Evolutionary conservation across 2,329 filamentous ascomycete species (phyloP), one percentile per base, ranked within the genome.

Genomic region (Aspergillus neotritici): DNA sequence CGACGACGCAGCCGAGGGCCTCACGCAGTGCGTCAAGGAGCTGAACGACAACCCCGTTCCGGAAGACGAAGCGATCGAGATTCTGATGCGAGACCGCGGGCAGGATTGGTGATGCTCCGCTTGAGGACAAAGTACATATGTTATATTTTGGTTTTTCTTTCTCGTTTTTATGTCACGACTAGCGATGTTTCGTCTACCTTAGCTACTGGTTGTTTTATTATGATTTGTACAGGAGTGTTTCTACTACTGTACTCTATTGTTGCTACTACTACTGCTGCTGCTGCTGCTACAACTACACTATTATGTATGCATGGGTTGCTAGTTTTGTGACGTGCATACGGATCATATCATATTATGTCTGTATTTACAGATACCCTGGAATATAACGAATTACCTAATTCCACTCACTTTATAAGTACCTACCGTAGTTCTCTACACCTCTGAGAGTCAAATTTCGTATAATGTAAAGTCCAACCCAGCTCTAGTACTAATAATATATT

Each of bases 1-100:
- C 11, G 93, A 97, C 55, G 79, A 80, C 44, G 79, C 89, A 40
- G 74, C 96, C 0, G 86, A 88, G 40, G 82, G 82, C 3, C 72
- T 98, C 34, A 79, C 94, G 36, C 82, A 87, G 49, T 93, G 93
- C 2, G 85, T 97, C 3, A 91, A 95, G 67, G 70, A 72, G 32
- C 43, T 70, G 15, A 94, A 89, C 58, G 90, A 96, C 63, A 63
- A 70, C 38, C 67, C 67, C 4, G 59, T 70, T 17, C 64, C 67
- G 7, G 65, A 69, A 48, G 67, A 70, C 34, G 65, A 67, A 48
- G 67, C 66, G 21, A 68, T 70, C 40, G 67, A 70, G 53, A 69
- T 70, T 25, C 46, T 70, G 33, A 70, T 70, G 67, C 62, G 62
- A 45, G 67, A 70, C 49, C 64, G 67, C 9, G 67, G 67, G 7